Conservation (phyloP, 495 filamentous ascomycete genomes). For the Parmelia sp. region DNA sequence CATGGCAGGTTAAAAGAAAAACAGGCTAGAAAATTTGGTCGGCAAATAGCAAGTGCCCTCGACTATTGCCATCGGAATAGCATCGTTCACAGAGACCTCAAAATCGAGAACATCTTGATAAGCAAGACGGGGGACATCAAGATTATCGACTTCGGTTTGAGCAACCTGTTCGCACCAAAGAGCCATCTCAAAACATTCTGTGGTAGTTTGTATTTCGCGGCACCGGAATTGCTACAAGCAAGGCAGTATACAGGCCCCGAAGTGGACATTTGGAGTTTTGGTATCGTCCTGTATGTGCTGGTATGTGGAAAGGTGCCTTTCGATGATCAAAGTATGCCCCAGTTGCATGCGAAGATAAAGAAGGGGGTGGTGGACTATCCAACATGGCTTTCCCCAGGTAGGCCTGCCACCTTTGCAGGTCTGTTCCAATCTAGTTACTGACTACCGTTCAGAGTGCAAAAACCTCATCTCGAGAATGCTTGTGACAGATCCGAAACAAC, state of each 20-base stretch:
- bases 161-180: slow-evolving; percentile 88
- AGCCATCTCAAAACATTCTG: slow-evolving; percentile 94
- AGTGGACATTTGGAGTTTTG: slow-evolving; percentile 98
- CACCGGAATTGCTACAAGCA: slow-evolving; percentile 89
- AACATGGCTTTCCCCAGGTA: slow-evolving; percentile 82
- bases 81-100: slow-evolving; percentile 95
- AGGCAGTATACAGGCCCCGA: slow-evolving; percentile 93
- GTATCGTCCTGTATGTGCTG: slow-evolving; percentile 96
- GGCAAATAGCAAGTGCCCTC: slow-evolving; percentile 95
- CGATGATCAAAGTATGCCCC: slow-evolving; percentile 98
- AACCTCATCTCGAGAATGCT: slow-evolving; percentile 93
- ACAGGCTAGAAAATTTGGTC: slow-evolving; percentile 93
- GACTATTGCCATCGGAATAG: slow-evolving; percentile 99
- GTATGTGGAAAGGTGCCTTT: slow-evolving; percentile 99
- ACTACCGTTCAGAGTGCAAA: slow-evolving; percentile 64
- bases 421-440: slow-evolving; percentile 28
- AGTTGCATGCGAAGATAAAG: slow-evolving; percentile 98
- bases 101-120: slow-evolving; percentile 99
- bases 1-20: slow-evolving; percentile 98
- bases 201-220: slow-evolving; percentile 96
- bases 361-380: slow-evolving; percentile 95
- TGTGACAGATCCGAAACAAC: slow-evolving; percentile 84
- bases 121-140: slow-evolving; percentile 99
- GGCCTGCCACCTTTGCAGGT: slow-evolving; percentile 25
- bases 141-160: slow-evolving; percentile 98